phyloP scores from a whole-genome alignment of 2,329 filamentous ascomycete genomes.

The Blastomyces silverae region DNA sequence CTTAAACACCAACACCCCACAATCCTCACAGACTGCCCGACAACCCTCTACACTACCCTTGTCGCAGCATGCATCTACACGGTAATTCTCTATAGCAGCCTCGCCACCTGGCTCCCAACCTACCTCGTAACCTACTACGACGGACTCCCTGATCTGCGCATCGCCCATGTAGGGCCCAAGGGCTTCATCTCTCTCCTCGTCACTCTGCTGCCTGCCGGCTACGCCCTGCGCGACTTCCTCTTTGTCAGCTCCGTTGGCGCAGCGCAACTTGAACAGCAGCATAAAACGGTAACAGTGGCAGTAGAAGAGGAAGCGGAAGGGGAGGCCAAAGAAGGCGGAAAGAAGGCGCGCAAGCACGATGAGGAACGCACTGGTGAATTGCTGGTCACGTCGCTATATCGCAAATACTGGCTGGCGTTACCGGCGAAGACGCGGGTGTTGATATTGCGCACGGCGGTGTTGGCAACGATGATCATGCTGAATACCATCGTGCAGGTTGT shows the following conservation, averaged over 20 bases:
- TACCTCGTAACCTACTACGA: slow-evolving; percentile 70
- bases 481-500: slow-evolving; percentile 59
- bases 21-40: slow-evolving; percentile 57
- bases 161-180: slow-evolving; percentile 59
- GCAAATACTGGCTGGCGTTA: slow-evolving; percentile 55
- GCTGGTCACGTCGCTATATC: slow-evolving; percentile 58
- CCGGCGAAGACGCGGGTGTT: slow-evolving; percentile 56
- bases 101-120: slow-evolving; percentile 62
- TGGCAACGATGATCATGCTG: slow-evolving; percentile 43
- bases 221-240: slow-evolving; percentile 67
- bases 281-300: slow-evolving; percentile 20
- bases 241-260: slow-evolving; percentile 54
- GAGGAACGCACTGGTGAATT: slow-evolving; percentile 60
- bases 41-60: slow-evolving; percentile 58
- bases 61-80: slow-evolving; percentile 68
- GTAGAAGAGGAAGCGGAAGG: slow-evolving; percentile 20
- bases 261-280: slow-evolving; percentile 24
- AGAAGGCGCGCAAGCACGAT: slow-evolving; percentile 13
- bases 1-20: slow-evolving; percentile 56
- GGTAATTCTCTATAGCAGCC: slow-evolving; percentile 62
- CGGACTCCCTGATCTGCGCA: slow-evolving; percentile 60
- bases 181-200: slow-evolving; percentile 40
- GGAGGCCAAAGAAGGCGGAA: not conserved
- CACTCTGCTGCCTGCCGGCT: slow-evolving; percentile 60
- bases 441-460: slow-evolving; percentile 54